A percentile compares a stretch with the other conserved stretches of the same genome.
Evolutionary conservation across 2,329 filamentous ascomycete genomes (phyloP).

Genomic region (Thelonectria olida): DNA sequence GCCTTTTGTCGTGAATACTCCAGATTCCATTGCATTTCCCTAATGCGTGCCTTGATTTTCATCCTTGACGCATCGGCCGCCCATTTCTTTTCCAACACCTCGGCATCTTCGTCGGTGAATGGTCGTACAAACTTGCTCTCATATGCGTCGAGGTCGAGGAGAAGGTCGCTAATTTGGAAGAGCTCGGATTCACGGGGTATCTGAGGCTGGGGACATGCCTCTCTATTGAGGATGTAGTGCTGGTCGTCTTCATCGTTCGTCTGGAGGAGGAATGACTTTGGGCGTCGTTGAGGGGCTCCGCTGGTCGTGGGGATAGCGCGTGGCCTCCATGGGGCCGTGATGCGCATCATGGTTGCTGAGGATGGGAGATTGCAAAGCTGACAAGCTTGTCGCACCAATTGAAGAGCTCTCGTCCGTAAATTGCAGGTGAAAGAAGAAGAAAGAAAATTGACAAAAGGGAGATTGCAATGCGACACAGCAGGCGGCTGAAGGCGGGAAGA

Average conservation of each 20-base stretch:
- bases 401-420: not conserved
- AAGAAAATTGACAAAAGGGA: slow-evolving; percentile 1
- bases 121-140: slow-evolving; percentile 54
- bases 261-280: slow-evolving; percentile 38
- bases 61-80: slow-evolving; percentile 30
- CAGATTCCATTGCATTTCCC: slow-evolving; percentile 42
- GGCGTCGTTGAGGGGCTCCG: slow-evolving; percentile 11
- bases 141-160: slow-evolving; percentile 64
- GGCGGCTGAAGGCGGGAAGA: slow-evolving; percentile 4
- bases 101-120: slow-evolving; percentile 49
- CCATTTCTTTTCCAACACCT: slow-evolving; percentile 44
- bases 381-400: not conserved
- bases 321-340: slow-evolving; percentile 6
- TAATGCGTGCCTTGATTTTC: slow-evolving; percentile 39
- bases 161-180: slow-evolving; percentile 52
- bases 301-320: slow-evolving; percentile 1
- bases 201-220: slow-evolving; percentile 14
- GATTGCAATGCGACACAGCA: slow-evolving; percentile 7
- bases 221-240: slow-evolving; percentile 41
- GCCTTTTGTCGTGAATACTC: slow-evolving; percentile 37
- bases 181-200: slow-evolving; percentile 36
- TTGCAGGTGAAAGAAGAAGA: not conserved
- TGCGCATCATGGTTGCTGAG: slow-evolving; percentile 31
- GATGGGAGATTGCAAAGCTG: slow-evolving; percentile 1
- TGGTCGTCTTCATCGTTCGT: slow-evolving; percentile 27